Base-by-base conservation (phyloP, 805 yeast genomes). In the Saccharomyces jurei region DNA sequence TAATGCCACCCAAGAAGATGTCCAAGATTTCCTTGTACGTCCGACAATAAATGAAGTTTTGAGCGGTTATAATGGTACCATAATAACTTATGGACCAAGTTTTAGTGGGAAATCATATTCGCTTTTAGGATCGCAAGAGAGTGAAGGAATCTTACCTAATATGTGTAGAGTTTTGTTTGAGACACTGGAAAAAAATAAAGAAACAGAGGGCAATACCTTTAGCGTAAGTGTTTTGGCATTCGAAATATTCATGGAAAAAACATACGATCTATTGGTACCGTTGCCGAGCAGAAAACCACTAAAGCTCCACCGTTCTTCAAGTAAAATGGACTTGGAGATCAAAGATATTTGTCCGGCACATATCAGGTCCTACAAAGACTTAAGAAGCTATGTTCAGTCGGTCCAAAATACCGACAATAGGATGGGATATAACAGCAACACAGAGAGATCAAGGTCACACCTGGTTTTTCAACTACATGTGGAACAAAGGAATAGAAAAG, bases 241-340 rank as follows among this genome's bases (percentile, higher is more conserved):
- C 83, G 97, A 91, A 63, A 82, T 91, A 11, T 86, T 87, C 68
- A 80, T 86, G 77, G 97, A 91, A 58, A 80, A 79, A 48, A 78
- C 90, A 46, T 74, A 79, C 57, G 97, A 91, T 67, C 73, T 90
- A 53, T 72, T 91, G 32, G 75, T 74, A n/a, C 74, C 76, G 0
- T 58, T 62, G 2, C 63, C 66, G n/a, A 57, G 61, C 11, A 60
- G 67, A 22, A 57, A 55, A 31, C 54, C 58, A 60, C 63, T 58
- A 72, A 77, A 60, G 73, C 79, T 58, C 64, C 79, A 21, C 21
- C 58, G 56, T 29, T 60, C 56, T 14, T 30, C 55, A 6, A 58
- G 57, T 26, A 54, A 54, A 25, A 81, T 87, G 30, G 87, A 81
- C 55, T 91, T 85, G 61, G 86, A 84, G 65, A 78, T 80, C 53